Evolutionary conservation across 345 rosid species (phyloP).

Genomic region (Microthlaspi erraticum): DNA sequence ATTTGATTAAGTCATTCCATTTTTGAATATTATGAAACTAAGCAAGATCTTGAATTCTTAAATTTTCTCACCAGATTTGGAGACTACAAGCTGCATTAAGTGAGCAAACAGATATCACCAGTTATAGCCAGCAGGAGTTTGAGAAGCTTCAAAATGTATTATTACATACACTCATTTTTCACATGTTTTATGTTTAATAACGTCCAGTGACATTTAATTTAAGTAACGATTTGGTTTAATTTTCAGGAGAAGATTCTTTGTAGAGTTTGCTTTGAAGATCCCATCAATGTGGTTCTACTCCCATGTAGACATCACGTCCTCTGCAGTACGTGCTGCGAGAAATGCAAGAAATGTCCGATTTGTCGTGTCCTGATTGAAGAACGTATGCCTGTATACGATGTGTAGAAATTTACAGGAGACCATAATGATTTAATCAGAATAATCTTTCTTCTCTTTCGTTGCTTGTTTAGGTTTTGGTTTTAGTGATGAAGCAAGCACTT

Average conservation of each 20-base stretch:
- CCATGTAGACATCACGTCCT: slow-evolving; percentile 88
- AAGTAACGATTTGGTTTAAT: slow-evolving; percentile 19
- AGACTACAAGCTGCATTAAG: slow-evolving; percentile 71
- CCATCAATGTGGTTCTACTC: slow-evolving; percentile 71
- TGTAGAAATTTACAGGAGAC: slow-evolving; percentile 51
- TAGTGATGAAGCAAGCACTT: slow-evolving; percentile 48
- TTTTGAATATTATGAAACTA: slow-evolving; percentile 1
- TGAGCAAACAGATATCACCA: slow-evolving; percentile 79
- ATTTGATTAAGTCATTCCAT: slow-evolving; percentile 2
- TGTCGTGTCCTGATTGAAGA: slow-evolving; percentile 80
- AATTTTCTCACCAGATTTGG: slow-evolving; percentile 58
- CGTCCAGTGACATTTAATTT: not conserved
- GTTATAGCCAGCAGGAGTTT: slow-evolving; percentile 75
- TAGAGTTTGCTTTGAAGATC: slow-evolving; percentile 87
- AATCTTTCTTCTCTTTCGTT: slow-evolving; percentile 7
- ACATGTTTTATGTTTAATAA: not conserved
- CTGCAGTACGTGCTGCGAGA: slow-evolving; percentile 90
- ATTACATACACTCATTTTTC: slow-evolving; percentile 1
- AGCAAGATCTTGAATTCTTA: slow-evolving; percentile 5
- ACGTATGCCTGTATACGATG: slow-evolving; percentile 68
- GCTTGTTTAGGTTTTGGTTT: slow-evolving; percentile 29
- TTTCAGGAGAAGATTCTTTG: slow-evolving; percentile 88
- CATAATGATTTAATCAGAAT: no score
- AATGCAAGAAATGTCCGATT: slow-evolving; percentile 85
- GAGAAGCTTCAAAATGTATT: slow-evolving; percentile 83